phyloP scores from a whole-genome alignment of 306 rosid genomes.

The Mimosa pudica region DNA sequence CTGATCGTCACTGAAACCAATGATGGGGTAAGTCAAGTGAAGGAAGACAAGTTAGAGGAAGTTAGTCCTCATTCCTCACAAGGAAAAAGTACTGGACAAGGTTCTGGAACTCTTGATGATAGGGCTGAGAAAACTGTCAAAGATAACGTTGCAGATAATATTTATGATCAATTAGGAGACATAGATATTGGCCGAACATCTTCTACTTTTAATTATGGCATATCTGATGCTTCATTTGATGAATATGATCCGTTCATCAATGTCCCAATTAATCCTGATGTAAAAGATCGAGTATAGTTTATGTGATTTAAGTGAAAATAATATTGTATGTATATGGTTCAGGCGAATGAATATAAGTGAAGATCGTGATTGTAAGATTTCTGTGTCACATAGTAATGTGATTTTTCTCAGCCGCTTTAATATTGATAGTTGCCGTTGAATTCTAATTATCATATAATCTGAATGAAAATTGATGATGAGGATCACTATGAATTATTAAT shows the following conservation, averaged over 20 bases:
- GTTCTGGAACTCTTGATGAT: background rate
- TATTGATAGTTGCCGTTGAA: background rate
- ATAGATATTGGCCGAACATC: too few relatives aligned
- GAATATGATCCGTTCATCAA: background rate
- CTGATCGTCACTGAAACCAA: background rate
- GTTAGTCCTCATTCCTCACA: too few relatives aligned
- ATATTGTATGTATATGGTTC: background rate
- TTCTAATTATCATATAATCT: background rate
- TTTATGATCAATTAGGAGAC: background rate
- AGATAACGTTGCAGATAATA: background rate
- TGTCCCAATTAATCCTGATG: background rate
- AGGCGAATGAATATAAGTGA: background rate
- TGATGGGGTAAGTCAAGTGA: background rate
- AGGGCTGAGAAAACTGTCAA: background rate
- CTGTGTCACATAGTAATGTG: background rate
- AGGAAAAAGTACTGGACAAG: background rate
- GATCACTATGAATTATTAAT: too few relatives aligned
- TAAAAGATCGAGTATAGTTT: background rate
- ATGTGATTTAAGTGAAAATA: background rate
- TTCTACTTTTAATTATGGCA: background rate
- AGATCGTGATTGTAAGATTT: background rate
- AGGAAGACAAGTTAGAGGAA: background rate
- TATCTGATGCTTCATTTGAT: background rate
- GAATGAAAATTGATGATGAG: too few relatives aligned
- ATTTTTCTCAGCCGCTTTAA: background rate